Base-by-base conservation (phyloP, 495 filamentous ascomycete genomes). In the Penicillium steckii region DNA sequence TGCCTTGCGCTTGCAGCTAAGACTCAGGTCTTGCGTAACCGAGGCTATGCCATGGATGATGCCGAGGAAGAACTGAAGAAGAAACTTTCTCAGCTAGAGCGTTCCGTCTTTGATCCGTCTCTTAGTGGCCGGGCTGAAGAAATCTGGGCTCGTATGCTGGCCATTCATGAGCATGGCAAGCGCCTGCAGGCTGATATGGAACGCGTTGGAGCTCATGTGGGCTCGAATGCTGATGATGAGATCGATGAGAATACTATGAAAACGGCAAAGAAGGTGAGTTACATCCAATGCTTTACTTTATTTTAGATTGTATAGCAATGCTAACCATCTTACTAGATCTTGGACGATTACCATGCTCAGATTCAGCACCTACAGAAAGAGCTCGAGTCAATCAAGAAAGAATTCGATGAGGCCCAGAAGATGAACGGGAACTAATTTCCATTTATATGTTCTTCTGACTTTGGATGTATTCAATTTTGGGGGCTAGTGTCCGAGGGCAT, bases 81-180 rank as follows among this genome's bases (percentile, higher is more conserved):
- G 69, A 91, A 94, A 69, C 76, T 99, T 26, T 62, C 83, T 40
- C 71, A 76, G 42, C 77, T 99, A 55, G 90, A 96, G 63, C 83
- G 81, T 56, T 71, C 70, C 15, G 81, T 93, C 13, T 86, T 87
- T 48, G 95, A 99, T 71, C 93, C 95, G 2, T 85, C 85, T 15
- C 75, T 96, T 40, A 85, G 79, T 44, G 92, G 91, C 4, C 75
- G 91, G 48, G 84, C 84, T 46, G 94, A 99, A 69, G 94, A 99
- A 74, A 88, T 99, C 44, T 99, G 94, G 94, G 95, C 94, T 29
- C 78, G 95, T 26, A 87, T 99, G 80, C 82, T 95, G 48, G 85
- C 85, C 22, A 82, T 97, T 29, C 77, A 89, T 57, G 90, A 93
- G 54, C 82, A 90, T 56, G 88, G 88, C 27, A 84, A 85, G 62